Base-by-base conservation (phyloP, 192 early-diverging fungal species). In the Obelidium mucronatum region DNA sequence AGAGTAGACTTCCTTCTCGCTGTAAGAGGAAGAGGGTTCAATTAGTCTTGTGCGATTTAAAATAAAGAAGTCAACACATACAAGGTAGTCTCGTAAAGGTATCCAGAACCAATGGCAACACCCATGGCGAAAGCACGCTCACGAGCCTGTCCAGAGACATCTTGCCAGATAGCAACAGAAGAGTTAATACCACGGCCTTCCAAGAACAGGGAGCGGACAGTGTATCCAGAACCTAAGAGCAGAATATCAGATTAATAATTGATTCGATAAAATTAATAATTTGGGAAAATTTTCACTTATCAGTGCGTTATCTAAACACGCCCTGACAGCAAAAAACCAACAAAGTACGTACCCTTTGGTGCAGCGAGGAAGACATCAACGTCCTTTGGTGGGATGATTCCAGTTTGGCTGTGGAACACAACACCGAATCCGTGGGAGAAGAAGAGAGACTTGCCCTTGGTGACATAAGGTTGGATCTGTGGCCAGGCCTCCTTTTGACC, bases 131-230 rank as follows among this genome's bases (percentile, higher is more conserved):
- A 88, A 55, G 94, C 93, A 71, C 94, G 91, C 85, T 98, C 97
- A 79, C 94, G 90, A 70, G 97, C 97, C 81, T 96, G 86, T 78
- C 97, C 97, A 61, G 92, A 93, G 62, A 86, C 92, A 81, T 98
- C 95, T 85, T 98, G 94, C 86, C 86, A 93, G 71, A 98, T 93
- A 76, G 97, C 96, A 58, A 96, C 92, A 31, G 96, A 97, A 42
- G 94, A 94, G 92, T 98, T 98, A 84, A 98, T 97, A 54, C 97
- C 96, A 73, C 94, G 92, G 66, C 96, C 96, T 81, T 97, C 94
- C 48, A 94, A 92, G 93, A 98, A 98, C 39, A 97, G 90, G 77
- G 92, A 93, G 78, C 97, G 92, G 67, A 97, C 95, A 74, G 97
- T 97, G 79, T 92, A 90, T 60, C 97, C 97, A 33, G 96, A 97